Base-by-base conservation (phyloP, 495 filamentous ascomycete species). In the Neurospora sp. region DNA sequence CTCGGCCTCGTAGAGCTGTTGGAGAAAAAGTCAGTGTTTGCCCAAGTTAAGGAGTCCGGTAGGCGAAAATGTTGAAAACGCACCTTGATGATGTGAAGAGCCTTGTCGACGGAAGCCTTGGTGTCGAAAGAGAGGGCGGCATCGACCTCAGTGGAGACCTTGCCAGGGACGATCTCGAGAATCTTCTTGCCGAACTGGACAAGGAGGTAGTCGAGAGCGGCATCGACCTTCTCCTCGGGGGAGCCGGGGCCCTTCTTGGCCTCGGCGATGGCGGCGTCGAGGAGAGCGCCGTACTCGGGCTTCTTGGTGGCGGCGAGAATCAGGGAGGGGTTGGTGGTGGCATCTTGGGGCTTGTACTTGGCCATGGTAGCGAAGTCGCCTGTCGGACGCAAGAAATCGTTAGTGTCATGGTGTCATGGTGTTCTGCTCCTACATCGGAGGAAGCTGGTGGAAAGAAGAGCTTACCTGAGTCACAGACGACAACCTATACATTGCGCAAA, bases 281-380 rank as follows among this genome's bases (percentile, higher is more conserved):
- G 94, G 73, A 99, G 86, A 79, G 90, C 88, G 78, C 94, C 94
- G 82, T 99, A 99, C 82, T 97, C 94, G 80, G 92, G 81, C 89
- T 98, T 99, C 89, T 99, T 97, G 81, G 96, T 93, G 72, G 96
- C 96, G 77, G 93, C 94, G 81, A 99, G 89, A 84, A 99, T 98
- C 79, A 99, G 88, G 75, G 96, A 98, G 46, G 96, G 96, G 88
- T 99, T 99, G 83, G 96, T 99, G 80, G 94, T 98, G 79, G 94
- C 96, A 92, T 99, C 96, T 89, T 98, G 94, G 72, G 96, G 96
- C 89, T 97, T 96, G 90, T 99, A 99, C 87, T 99, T 98, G 88
- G 87, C 94, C 83, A 99, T 99, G 80, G 94, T 93, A 89, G 85
- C 22, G 53, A 71, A 70, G 38, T 31, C 70, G 41, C 70, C 59